These are phyloP conservation scores for Bocquillonia castaneifolia DNA, from an alignment of 441 rosid species.

Conservation along the genomic window DNA sequence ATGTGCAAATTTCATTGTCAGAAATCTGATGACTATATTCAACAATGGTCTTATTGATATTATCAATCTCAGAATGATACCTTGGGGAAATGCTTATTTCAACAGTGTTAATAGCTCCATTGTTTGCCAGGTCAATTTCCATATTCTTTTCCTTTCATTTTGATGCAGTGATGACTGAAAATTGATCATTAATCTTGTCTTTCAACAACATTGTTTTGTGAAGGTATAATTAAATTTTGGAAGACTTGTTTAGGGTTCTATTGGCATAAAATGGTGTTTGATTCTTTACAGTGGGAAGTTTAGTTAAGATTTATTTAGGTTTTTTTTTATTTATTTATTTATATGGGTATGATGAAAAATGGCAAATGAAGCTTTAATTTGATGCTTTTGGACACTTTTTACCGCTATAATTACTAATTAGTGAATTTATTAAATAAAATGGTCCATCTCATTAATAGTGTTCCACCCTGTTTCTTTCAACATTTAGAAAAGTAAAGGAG, in stretches of 20 bases:
- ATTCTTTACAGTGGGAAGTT: background rate
- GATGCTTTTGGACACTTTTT: constrained; percentile 12
- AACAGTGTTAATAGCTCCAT: constrained; percentile 11
- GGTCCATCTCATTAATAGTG: constrained; percentile 18
- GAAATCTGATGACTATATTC: constrained; percentile 29
- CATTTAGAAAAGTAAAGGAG: background rate
- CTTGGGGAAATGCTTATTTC: constrained; percentile 42
- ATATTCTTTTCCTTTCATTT: background rate
- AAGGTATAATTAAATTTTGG: no score
- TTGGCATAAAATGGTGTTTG: no score
- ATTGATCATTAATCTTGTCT: no score
- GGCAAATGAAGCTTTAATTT: constrained; percentile 14
- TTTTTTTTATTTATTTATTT: no score
- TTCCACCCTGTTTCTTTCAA: background rate
- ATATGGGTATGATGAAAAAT: background rate
- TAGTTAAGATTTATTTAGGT: background rate
- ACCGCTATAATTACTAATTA: constrained; percentile 1
- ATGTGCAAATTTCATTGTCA: constrained; percentile 37
- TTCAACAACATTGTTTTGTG: no score
- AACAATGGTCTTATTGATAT: constrained; percentile 36
- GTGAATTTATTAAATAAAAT: background rate
- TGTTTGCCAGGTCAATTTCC: constrained; percentile 39
- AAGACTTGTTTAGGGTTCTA: background rate
- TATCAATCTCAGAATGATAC: constrained; percentile 45
- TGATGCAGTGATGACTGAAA: background rate